phyloP scores from a whole-genome alignment of 2,329 filamentous ascomycete genomes.

The Ustulina deusta region DNA sequence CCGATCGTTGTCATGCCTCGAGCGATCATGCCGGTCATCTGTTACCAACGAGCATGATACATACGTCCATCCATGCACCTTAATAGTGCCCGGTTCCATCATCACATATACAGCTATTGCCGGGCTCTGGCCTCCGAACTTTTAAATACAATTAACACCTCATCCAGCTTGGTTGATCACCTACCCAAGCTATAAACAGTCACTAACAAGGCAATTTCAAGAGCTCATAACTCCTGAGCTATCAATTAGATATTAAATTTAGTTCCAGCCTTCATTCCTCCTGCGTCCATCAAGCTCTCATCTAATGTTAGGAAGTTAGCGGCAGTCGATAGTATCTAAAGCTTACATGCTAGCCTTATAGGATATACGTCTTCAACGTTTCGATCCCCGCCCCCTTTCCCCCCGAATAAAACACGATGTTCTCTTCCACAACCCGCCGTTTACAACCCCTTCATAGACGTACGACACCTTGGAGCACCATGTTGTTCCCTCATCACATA shows the following conservation, averaged over 20 bases:
- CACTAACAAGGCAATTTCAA: neutral
- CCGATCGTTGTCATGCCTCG: neutral
- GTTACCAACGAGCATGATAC: neutral
- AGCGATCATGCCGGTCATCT: neutral
- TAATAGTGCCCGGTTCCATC: neutral
- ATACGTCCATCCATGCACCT: neutral
- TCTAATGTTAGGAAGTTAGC: neutral
- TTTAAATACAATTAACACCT: neutral
- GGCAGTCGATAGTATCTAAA: neutral
- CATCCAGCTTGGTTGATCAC: neutral
- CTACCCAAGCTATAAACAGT: neutral
- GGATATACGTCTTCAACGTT: neutral
- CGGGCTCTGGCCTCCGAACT: neutral
- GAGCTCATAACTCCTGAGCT: neutral
- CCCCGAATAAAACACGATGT: slow-evolving; percentile 7
- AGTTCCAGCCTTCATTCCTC: no score
- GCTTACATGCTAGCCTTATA: neutral
- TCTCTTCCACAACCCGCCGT: neutral
- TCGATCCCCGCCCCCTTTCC: no score
- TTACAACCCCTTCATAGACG: neutral
- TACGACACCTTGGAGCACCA: neutral
- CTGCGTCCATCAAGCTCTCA: no score
- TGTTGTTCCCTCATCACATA: neutral
- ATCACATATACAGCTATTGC: neutral
- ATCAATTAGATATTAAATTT: neutral